These are phyloP conservation scores for Xylaria sp. DNA, from an alignment of 2,329 filamentous ascomycete species.

Conservation along the genomic window DNA sequence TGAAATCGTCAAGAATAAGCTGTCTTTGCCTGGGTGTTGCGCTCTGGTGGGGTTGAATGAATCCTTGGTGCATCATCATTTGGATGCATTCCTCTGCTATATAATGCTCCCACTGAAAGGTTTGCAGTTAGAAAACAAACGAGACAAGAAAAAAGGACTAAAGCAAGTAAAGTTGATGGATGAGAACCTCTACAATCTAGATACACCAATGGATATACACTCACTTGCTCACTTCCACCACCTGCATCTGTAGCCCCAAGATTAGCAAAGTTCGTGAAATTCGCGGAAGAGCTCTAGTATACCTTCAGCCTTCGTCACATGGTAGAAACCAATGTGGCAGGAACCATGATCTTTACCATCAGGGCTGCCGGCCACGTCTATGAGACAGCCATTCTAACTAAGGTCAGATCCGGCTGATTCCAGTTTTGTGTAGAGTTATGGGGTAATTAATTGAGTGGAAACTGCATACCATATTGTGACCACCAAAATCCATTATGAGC, in stretches of 20 bases:
- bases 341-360: background rate
- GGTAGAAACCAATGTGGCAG: constrained; percentile 2
- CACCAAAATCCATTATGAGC: constrained; percentile 6
- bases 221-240: constrained; percentile 12
- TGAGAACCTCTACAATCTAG: background rate
- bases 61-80: background rate
- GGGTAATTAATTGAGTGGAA: background rate
- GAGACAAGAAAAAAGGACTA: background rate
- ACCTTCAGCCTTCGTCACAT: constrained; percentile 3
- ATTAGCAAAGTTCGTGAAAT: background rate
- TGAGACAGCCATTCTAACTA: background rate
- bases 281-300: background rate
- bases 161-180: background rate
- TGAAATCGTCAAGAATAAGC: background rate
- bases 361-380: background rate
- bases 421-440: background rate
- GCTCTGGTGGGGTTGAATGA: background rate
- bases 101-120: constrained; percentile 7
- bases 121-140: background rate
- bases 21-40: background rate
- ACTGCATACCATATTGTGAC: constrained; percentile 8
- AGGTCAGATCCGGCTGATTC: background rate
- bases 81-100: background rate
- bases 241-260: background rate
- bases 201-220: background rate